These are phyloP conservation scores for Xylariaceae sp. DNA, from an alignment of 2,329 filamentous ascomycete species.

Conservation along the genomic window DNA sequence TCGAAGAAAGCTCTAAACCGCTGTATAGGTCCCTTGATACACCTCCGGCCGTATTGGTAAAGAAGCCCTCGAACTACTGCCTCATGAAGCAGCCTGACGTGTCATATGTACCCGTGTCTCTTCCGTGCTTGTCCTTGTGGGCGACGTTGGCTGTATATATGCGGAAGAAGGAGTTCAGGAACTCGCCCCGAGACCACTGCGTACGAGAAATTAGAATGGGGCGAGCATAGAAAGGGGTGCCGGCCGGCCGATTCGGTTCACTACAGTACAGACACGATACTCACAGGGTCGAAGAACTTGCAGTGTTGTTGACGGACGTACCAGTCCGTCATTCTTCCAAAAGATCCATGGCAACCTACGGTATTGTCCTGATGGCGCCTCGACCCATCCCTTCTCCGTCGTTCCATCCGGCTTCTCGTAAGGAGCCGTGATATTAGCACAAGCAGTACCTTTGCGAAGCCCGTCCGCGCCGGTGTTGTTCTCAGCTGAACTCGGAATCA, in stretches of 20 bases:
- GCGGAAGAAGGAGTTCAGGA: slow-evolving; percentile 34
- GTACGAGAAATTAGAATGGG: slow-evolving; percentile 51
- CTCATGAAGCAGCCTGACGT: slow-evolving; percentile 51
- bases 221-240: slow-evolving; percentile 45
- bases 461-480: neutral
- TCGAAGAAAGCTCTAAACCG: slow-evolving; percentile 29
- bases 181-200: slow-evolving; percentile 44
- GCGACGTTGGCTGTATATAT: slow-evolving; percentile 3
- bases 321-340: neutral
- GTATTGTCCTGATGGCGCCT: slow-evolving; percentile 38
- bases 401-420: slow-evolving; percentile 41
- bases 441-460: slow-evolving; percentile 33
- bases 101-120: slow-evolving; percentile 50
- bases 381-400: slow-evolving; percentile 37
- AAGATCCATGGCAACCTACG: neutral
- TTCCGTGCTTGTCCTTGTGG: slow-evolving; percentile 45
- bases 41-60: slow-evolving; percentile 49
- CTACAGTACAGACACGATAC: neutral
- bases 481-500: neutral
- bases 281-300: slow-evolving; percentile 50
- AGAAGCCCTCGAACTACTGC: slow-evolving; percentile 55
- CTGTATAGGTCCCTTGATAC: slow-evolving; percentile 48
- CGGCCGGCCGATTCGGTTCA: neutral
- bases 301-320: slow-evolving; percentile 55
- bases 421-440: slow-evolving; percentile 41